These are phyloP conservation scores for Tulasnella sp. DNA, from an alignment of 768 basidiomycete species.

Conservation along the genomic window DNA sequence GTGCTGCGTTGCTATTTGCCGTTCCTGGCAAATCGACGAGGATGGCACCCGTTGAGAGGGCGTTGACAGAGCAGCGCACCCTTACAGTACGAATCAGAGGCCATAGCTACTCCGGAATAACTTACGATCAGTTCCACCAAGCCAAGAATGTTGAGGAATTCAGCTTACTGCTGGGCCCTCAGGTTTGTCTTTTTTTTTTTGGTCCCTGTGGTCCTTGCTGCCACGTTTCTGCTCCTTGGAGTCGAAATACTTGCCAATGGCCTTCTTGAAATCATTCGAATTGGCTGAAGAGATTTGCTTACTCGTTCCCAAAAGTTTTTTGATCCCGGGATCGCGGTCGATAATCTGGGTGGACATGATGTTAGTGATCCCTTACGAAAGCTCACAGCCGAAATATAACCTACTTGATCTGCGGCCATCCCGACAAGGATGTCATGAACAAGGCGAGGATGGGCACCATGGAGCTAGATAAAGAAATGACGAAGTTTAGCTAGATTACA, in stretches of 20 bases:
- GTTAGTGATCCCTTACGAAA: not conserved
- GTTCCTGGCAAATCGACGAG: conserved; percentile 55
- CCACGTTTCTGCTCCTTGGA: conserved; percentile 48
- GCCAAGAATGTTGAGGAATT: not conserved
- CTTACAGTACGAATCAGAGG: conserved; percentile 52
- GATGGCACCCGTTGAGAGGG: conserved; percentile 47
- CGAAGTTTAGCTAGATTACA: not conserved
- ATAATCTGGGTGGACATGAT: not conserved
- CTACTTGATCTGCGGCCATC: conserved; percentile 42
- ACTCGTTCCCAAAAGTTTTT: conserved; percentile 38
- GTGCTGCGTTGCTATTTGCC: conserved; percentile 53
- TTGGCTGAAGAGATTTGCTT: conserved; percentile 41
- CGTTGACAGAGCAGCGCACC: conserved; percentile 41
- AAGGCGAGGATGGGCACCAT: conserved; percentile 49
- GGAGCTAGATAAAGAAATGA: conserved; percentile 35
- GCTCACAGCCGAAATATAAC: too few species aligned
- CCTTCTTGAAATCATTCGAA: conserved; percentile 41
- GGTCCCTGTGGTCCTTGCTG: conserved; percentile 31
- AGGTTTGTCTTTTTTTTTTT: conserved; percentile 25
- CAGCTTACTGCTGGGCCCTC: conserved; percentile 27
- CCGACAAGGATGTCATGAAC: conserved; percentile 36
- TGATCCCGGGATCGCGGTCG: conserved; percentile 27
- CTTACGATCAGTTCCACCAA: too few species aligned
- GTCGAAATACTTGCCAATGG: conserved; percentile 54
- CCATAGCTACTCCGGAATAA: conserved; percentile 36